Conservation (phyloP, 2,329 filamentous ascomycete species). For the Meredithiella fracta region DNA sequence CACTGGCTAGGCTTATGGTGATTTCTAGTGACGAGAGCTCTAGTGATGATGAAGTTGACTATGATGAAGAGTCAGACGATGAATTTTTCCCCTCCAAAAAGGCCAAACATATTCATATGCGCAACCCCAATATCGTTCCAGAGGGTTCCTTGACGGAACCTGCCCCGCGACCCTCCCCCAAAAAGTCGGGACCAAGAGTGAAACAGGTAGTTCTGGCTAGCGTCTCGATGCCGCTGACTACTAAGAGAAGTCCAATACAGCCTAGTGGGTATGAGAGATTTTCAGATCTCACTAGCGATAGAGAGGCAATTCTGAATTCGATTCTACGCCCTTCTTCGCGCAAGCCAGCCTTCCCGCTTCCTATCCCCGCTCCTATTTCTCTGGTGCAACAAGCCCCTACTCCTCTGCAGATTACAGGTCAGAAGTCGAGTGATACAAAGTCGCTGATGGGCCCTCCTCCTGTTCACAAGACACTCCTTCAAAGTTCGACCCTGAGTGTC, state of each 20-base stretch:
- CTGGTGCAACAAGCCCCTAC: background rate
- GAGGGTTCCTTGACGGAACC: background rate
- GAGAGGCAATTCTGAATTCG: background rate
- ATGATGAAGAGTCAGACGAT: conserved; percentile 7
- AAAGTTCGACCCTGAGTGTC: no score
- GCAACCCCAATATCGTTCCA: no score
- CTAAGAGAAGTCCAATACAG: no score
- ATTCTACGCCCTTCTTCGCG: background rate
- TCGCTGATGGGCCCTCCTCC: no score
- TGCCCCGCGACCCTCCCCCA: background rate
- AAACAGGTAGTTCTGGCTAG: no score
- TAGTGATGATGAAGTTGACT: background rate
- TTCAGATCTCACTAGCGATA: background rate
- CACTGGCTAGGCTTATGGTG: background rate
- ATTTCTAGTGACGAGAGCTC: conserved; percentile 10
- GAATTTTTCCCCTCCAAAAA: background rate
- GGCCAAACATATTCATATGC: background rate
- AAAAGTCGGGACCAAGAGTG: no score
- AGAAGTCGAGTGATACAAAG: no score
- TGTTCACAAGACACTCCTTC: no score
- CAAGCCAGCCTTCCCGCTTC: background rate
- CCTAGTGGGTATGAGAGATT: no score
- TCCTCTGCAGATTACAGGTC: background rate
- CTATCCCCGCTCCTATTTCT: background rate
- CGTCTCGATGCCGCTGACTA: no score